Conservation (phyloP, 2,329 filamentous ascomycete species). For the Rutstroemia sp. region DNA sequence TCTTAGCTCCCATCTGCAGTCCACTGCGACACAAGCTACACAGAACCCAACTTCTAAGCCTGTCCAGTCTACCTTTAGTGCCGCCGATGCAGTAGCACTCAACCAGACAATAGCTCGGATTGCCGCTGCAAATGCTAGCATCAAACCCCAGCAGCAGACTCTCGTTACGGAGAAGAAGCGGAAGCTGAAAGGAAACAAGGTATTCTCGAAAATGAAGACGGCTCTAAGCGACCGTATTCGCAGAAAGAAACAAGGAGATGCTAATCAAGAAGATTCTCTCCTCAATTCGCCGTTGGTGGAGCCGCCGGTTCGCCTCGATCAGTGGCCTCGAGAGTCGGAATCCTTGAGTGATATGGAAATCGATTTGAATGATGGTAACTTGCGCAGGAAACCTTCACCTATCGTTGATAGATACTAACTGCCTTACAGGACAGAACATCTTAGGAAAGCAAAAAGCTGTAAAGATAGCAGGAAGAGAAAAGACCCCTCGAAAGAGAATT, state of each 20-base stretch:
- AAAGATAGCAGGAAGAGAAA: background rate
- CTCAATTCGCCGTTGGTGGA: conserved; percentile 8
- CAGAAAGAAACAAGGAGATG: conserved; percentile 12
- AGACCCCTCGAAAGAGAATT: background rate
- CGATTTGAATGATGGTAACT: conserved; percentile 20
- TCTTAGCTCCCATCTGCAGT: background rate
- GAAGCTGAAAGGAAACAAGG: conserved; percentile 16
- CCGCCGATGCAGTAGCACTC: conserved; percentile 1
- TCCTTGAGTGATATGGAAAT: conserved; percentile 11
- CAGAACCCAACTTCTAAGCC: background rate
- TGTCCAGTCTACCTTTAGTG: background rate
- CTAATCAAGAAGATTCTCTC: conserved; percentile 12
- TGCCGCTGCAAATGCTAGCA: background rate
- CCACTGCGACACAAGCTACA: background rate
- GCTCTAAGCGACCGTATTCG: conserved; percentile 16
- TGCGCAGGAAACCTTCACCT: too few relatives aligned
- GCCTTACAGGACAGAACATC: background rate
- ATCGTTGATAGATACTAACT: background rate
- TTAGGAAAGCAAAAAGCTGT: background rate
- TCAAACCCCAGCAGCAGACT: conserved; percentile 3
- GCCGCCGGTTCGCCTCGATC: conserved; percentile 8
- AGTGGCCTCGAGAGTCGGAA: conserved; percentile 2
- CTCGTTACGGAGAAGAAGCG: conserved; percentile 15
- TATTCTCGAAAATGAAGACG: conserved; percentile 17
- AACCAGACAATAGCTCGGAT: conserved; percentile 1